Conservation (phyloP, 176 grass and related monocot genomes). For the Cenchrus fungigraminus region DNA sequence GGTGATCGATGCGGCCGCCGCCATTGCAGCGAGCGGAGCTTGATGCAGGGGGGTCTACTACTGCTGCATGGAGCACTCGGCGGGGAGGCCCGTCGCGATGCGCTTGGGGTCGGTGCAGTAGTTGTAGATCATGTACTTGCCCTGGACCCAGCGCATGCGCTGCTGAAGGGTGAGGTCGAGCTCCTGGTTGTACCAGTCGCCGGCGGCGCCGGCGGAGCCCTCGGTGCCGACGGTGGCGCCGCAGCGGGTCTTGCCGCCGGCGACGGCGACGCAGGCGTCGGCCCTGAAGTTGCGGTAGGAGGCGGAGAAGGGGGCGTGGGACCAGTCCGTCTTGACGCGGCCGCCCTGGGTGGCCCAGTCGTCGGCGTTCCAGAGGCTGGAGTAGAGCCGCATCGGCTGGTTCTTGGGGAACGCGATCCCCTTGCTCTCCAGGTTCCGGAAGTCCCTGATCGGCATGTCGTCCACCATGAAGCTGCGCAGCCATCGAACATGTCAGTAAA, state of each 20-base stretch:
- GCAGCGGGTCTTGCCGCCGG: slow-evolving; percentile 38
- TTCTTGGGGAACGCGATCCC: slow-evolving; percentile 84
- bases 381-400: slow-evolving; percentile 89
- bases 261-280: slow-evolving; percentile 68
- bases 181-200: slow-evolving; percentile 84
- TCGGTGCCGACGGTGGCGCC: slow-evolving; percentile 36
- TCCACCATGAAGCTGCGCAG: slow-evolving; percentile 90
- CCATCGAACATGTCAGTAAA: not conserved
- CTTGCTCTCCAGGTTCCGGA: slow-evolving; percentile 67
- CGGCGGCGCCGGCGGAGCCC: slow-evolving; percentile 32
- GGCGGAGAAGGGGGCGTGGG: slow-evolving; percentile 69
- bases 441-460: slow-evolving; percentile 78
- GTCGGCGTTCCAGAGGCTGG: slow-evolving; percentile 91
- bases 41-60: not conserved
- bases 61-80: slow-evolving; percentile 66
- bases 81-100: slow-evolving; percentile 54
- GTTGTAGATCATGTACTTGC: slow-evolving; percentile 92
- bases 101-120: slow-evolving; percentile 86
- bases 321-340: slow-evolving; percentile 86
- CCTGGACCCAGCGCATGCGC: slow-evolving; percentile 81
- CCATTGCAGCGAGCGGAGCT: not conserved
- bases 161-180: slow-evolving; percentile 65
- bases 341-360: slow-evolving; percentile 93
- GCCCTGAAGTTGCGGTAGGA: slow-evolving; percentile 70
- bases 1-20: not conserved